Evolutionary conservation across 208 protist species (phyloP).

Genomic region (Vickermania spadyakhi): DNA sequence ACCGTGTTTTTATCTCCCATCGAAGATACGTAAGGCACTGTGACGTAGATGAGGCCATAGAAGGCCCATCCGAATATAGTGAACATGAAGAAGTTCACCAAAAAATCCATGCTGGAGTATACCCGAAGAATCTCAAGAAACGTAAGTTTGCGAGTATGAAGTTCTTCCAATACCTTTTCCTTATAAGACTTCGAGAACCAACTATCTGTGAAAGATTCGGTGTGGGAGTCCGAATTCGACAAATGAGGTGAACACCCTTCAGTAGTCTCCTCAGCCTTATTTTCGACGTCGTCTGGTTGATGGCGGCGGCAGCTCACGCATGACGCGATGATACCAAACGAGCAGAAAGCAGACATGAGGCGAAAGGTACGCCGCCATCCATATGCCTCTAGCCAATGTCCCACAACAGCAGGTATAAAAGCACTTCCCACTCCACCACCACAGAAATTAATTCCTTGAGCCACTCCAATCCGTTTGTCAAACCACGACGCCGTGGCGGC

Average conservation of each 20-base stretch:
- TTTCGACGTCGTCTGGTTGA: neutral
- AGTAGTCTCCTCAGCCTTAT: neutral
- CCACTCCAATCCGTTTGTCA: slow-evolving; percentile 33
- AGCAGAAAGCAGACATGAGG: slow-evolving; percentile 65
- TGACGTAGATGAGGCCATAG: slow-evolving; percentile 65
- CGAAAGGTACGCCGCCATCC: slow-evolving; percentile 79
- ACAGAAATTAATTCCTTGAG: slow-evolving; percentile 68
- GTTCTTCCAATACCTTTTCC: neutral
- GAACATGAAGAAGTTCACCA: slow-evolving; percentile 72
- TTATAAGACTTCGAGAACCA: too few relatives aligned
- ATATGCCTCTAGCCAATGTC: slow-evolving; percentile 50
- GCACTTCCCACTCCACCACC: slow-evolving; percentile 69
- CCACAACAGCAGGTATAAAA: slow-evolving; percentile 52
- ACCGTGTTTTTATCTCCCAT: slow-evolving; percentile 59
- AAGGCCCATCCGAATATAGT: slow-evolving; percentile 72
- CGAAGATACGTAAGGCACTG: slow-evolving; percentile 71
- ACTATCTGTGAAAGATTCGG: too few relatives aligned
- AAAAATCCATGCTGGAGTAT: slow-evolving; percentile 31
- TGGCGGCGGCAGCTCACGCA: slow-evolving; percentile 48
- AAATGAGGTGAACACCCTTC: neutral
- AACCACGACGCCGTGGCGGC: slow-evolving; percentile 73
- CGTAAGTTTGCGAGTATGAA: neutral
- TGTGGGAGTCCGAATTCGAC: neutral
- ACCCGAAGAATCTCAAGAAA: neutral
- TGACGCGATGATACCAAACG: slow-evolving; percentile 57